Percentiles rank a stretch among this genome's conserved stretches.
phyloP scores from a whole-genome alignment of 2,329 filamentous ascomycete genomes.

The Colletotrichum truncatum region DNA sequence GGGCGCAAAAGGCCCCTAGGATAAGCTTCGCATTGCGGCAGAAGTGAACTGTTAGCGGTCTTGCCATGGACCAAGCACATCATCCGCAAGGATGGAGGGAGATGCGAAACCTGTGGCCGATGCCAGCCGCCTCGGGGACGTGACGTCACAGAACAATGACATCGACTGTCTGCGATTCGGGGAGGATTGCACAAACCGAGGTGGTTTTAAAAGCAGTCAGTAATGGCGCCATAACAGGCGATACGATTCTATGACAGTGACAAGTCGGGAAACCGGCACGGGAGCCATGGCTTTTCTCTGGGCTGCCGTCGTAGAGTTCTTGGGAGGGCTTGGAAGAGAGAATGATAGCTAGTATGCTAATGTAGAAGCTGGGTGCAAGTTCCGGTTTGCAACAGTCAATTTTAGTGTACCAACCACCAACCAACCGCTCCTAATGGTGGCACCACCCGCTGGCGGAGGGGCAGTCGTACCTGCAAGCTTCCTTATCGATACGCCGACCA shows the following conservation, averaged over 20 bases:
- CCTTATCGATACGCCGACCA: neutral
- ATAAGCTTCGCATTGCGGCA: neutral
- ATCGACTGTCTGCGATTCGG: no score
- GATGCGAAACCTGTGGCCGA: no score
- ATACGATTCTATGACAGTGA: neutral
- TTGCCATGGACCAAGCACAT: no score
- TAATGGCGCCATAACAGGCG: constrained; percentile 10
- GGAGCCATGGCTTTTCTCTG: neutral
- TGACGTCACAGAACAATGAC: neutral
- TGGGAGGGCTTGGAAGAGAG: neutral
- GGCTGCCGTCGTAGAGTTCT: neutral
- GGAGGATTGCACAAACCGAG: neutral
- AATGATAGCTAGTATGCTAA: no score
- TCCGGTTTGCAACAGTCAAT: neutral
- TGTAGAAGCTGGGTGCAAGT: no score
- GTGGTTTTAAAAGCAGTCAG: no score
- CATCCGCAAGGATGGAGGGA: neutral
- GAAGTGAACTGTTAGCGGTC: no score
- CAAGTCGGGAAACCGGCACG: constrained; percentile 25
- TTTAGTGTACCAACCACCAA: neutral
- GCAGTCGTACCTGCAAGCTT: no score
- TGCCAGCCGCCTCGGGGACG: no score
- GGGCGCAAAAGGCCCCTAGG: no score
- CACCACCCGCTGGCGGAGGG: no score
- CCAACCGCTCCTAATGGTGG: neutral